Conservation (phyloP, 345 rosid genomes). For the Eucalyptus melliodora region DNA sequence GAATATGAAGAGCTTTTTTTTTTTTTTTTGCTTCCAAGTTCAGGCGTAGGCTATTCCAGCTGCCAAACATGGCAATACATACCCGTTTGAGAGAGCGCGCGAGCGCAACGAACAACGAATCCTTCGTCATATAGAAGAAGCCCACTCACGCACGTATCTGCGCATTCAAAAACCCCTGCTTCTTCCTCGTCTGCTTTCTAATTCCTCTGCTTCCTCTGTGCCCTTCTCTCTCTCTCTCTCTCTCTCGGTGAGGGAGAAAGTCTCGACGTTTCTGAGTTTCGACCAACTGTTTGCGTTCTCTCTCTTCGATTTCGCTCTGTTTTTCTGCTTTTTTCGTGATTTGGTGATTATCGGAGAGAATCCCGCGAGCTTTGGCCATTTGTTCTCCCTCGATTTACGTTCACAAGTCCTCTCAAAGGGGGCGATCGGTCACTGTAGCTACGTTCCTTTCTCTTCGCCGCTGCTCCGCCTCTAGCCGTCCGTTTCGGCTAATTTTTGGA, state of each 20-base stretch:
- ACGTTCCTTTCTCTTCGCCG: fast-evolving
- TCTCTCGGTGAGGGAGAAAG: background rate
- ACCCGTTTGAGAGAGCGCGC: background rate
- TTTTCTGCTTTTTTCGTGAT: background rate
- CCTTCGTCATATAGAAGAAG: background rate
- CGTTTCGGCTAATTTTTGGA: too few species aligned
- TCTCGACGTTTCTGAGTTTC: background rate
- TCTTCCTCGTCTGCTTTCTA: background rate
- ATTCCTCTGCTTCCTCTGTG: background rate
- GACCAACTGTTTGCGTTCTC: background rate
- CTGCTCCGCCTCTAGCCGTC: too few species aligned
- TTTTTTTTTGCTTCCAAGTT: background rate
- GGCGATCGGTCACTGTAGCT: too few species aligned
- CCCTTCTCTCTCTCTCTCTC: background rate
- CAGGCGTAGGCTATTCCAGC: background rate
- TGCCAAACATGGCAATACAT: background rate
- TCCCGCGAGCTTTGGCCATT: background rate
- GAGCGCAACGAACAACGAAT: background rate
- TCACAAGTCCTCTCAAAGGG: too few species aligned
- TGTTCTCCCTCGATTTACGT: too few species aligned
- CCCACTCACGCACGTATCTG: background rate
- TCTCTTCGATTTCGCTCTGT: background rate
- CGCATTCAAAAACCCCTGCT: background rate
- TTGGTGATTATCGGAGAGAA: background rate
- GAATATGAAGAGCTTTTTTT: background rate